phyloP scores from a whole-genome alignment of 495 filamentous ascomycete species.

The Cercophora newfieldiana region DNA sequence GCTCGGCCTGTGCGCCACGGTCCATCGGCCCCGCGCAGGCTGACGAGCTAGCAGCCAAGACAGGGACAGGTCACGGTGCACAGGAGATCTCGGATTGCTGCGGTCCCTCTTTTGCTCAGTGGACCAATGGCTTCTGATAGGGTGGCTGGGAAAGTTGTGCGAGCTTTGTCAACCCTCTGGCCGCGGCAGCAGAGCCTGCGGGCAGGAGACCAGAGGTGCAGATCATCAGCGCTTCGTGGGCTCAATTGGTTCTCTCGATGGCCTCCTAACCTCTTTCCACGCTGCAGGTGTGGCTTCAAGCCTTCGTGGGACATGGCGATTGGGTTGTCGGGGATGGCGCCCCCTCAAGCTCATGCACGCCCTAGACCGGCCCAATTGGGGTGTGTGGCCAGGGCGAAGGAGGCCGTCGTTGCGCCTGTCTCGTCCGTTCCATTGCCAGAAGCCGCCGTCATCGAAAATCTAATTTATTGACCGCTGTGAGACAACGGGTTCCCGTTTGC shows the following conservation, averaged over 20 bases:
- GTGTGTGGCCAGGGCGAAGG: background rate
- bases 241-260: conserved; percentile 28
- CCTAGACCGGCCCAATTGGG: conserved; percentile 7
- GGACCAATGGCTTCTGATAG: conserved; percentile 12
- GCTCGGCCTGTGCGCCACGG: conserved; percentile 17
- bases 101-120: conserved; percentile 17
- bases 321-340: conserved; percentile 20
- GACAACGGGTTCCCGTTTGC: background rate
- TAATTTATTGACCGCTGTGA: conserved; percentile 8
- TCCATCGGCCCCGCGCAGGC: conserved; percentile 13
- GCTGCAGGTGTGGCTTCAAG: conserved; percentile 11
- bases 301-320: conserved; percentile 33
- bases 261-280: conserved; percentile 31
- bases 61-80: conserved; percentile 14
- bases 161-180: conserved; percentile 23
- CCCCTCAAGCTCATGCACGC: conserved; percentile 23
- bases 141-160: conserved; percentile 19
- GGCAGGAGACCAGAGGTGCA: conserved; percentile 23
- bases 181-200: conserved; percentile 31
- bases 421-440: background rate
- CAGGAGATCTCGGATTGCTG: conserved; percentile 29
- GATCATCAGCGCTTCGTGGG: conserved; percentile 22
- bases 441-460: conserved; percentile 1
- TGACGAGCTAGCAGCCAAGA: conserved; percentile 19
- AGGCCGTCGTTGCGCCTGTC: background rate